Conservation (phyloP, 73 alveolate genomes). For the Breviolum minutum region DNA sequence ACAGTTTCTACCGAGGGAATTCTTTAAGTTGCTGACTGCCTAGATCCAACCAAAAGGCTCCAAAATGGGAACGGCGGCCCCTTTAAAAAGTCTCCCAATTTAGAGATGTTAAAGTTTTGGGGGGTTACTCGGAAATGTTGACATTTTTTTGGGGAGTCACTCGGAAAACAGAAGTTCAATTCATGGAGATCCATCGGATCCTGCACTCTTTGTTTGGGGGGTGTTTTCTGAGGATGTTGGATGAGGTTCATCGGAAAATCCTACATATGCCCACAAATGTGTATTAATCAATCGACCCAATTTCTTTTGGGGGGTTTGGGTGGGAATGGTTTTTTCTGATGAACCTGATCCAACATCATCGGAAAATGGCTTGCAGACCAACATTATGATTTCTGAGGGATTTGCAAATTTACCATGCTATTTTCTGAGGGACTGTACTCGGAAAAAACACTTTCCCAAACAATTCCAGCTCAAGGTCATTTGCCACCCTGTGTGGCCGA, state of each 20-base stretch:
- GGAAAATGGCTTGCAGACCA: neutral
- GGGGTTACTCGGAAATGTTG: neutral
- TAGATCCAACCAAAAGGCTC: too few relatives aligned
- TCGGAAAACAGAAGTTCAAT: neutral
- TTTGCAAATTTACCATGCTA: too few relatives aligned
- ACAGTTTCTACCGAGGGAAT: too few relatives aligned
- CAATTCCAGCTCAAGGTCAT: neutral
- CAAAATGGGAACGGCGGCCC: too few relatives aligned
- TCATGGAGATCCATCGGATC: neutral
- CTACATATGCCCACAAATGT: neutral
- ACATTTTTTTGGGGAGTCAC: neutral
- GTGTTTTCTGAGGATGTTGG: neutral
- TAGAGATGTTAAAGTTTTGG: neutral
- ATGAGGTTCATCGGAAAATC: constrained; percentile 13
- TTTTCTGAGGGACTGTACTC: neutral
- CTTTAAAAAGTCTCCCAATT: too few relatives aligned
- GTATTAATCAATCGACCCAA: too few relatives aligned
- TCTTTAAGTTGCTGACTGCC: too few relatives aligned
- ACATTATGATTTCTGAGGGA: neutral
- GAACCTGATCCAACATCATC: neutral
- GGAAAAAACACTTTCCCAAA: neutral
- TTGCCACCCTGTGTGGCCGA: neutral
- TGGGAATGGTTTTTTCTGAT: neutral
- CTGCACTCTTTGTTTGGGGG: neutral
- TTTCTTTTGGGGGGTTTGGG: neutral